Conservation (phyloP, 352 stramenopile genomes). For the Lagenidium giganteum region DNA sequence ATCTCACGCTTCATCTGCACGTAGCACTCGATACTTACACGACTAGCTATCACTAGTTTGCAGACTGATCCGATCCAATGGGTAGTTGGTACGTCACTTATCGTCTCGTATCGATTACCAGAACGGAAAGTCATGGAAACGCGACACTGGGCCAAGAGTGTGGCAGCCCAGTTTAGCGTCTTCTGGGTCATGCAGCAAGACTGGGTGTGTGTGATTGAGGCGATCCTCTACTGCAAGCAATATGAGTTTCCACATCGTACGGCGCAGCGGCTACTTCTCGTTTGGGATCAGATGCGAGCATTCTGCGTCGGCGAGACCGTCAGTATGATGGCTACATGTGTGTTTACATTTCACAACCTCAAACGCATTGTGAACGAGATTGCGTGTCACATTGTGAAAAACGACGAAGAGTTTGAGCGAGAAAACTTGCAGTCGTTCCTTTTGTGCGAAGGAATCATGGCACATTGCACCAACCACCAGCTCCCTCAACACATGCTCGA, state of each 20-base stretch:
- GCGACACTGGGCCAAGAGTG: neutral
- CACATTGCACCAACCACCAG: neutral
- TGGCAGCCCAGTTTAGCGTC: neutral
- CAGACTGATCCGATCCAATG: constrained; percentile 11
- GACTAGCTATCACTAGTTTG: constrained; percentile 12
- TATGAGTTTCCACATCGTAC: neutral
- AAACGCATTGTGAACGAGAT: neutral
- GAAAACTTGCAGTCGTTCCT: constrained; percentile 14
- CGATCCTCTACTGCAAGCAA: neutral
- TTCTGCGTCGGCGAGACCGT: too few species aligned
- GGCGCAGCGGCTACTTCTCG: too few species aligned
- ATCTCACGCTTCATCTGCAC: neutral
- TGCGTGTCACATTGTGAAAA: constrained; percentile 5
- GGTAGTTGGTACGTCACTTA: constrained; percentile 14
- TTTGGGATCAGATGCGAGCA: too few species aligned
- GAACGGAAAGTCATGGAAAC: too few species aligned
- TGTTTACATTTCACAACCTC: constrained; percentile 1
- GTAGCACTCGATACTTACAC: constrained; percentile 11
- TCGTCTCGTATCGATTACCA: constrained; percentile 8
- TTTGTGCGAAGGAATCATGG: constrained; percentile 15
- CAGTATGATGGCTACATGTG: neutral
- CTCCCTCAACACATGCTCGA: neutral
- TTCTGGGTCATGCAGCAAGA: neutral
- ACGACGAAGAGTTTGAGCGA: constrained; percentile 14
- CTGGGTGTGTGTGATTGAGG: neutral